Evolutionary conservation across 805 yeast genomes (phyloP), one percentile per base, ranked within the genome.

Genomic region (Ogataea naganishii): DNA sequence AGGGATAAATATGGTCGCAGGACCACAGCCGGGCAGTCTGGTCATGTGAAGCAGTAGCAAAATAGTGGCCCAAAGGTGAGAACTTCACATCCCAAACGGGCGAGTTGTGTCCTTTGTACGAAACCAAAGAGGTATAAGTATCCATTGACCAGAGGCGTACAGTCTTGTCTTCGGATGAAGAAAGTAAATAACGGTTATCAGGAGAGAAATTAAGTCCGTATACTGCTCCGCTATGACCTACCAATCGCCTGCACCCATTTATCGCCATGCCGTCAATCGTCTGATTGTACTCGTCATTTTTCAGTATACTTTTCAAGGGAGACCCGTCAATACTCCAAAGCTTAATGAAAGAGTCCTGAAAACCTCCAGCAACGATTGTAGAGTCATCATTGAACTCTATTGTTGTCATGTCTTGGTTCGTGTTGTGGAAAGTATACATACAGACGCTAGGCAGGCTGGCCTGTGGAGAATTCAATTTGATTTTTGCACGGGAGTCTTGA

Each of bases 1-100:
- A 64, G 21, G 99, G 97, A 51, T 89, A 88, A 26, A 92, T 88
- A 56, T 92, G 99, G 53, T 92, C 98, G 44, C 95, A 85, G 16
- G 95, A 86, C 99, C 99, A 92, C 33, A 92, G 64, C 38, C 97
- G 70, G 1, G 97, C 97, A 0, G 98, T 92, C 53, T 88, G 96
- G 51, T 92, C 99, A 50, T 88, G 96, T 3, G 96, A 84, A 0
- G 94, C 96, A 0, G 96, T 88, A n/a, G 94, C 96, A 56, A 92
- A 92, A 59, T 92, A 92, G 58, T 92, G 97, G 5, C 98, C 98
- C 45, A 82, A 62, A 3, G 98, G 98, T 3, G 95, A 78, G 49
- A 85, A 92, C 44, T 80, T 72, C 6, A 92, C 96, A 51, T 92
- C 97, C 98, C 98, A 92, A 17, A 92, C 81, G 1, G 98, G 97